Base-by-base conservation (phyloP, 352 stramenopile species). In the Phytophthora colocasiae region DNA sequence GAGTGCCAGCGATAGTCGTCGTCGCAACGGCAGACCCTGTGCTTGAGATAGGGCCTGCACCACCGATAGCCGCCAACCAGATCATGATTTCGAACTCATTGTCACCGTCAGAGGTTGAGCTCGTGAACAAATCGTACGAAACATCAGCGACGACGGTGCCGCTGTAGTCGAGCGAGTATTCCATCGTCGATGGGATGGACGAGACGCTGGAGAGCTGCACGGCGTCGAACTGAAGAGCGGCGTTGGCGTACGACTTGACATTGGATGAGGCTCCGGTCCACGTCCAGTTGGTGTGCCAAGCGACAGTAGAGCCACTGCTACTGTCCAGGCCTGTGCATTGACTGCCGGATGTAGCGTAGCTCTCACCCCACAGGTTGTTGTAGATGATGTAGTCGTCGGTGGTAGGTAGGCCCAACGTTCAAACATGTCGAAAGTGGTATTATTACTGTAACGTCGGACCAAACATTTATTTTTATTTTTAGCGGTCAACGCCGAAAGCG, bases 221-320 rank as follows among this genome's bases (percentile, higher is more conserved):
- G 2, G 63, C 54, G 44, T 70, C 54, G 36, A 81, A 80, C 51
- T 75, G 65, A 34, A 83, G 75, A 14, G 58, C 66, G 24, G 64
- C 66, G 46, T 81, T 84, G 10, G 76, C 73, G 53, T 76, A 84
- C 50, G 76, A 81, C 63, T 84, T 84, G 50, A 81, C 72, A 36
- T 63, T 68, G 3, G 54, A 71, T 2, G 56, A 65, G 0, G 56
- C 61, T 0, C 72, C 72, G 2, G 46, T 31, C 75, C 72, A 84
- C 12, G 50, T 70, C 59, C 62, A 81, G 12, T 57, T 53, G 6
- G 70, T 80, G 60, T 78, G 66, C 66, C 66, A 78, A 0, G 66
- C 59, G 17, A 84, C 53, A 4, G 64, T 73, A 8, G 61, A 66
- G 8, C 69, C 70, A 22, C 29, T 67, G 36, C 38, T 56, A 43